Percentiles rank a stretch among this genome's conserved stretches.
Conservation (phyloP, 495 filamentous ascomycete species). For the Bryoglossum gracile region DNA sequence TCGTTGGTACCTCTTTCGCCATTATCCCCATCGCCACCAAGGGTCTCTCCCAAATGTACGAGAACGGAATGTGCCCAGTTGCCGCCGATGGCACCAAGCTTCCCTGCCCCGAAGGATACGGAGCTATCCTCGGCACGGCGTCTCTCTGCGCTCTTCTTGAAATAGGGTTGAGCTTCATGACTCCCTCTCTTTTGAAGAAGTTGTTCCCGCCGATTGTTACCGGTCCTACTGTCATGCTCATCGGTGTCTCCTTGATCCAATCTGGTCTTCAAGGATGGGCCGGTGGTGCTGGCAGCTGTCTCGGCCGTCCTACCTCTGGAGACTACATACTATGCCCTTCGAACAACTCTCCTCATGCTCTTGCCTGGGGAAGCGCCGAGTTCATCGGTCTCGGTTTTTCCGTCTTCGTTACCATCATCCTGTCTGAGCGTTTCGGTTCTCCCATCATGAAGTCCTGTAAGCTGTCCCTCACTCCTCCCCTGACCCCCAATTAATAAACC, state of each 20-base stretch:
- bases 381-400: slow-evolving; percentile 87
- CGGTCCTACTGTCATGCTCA: slow-evolving; percentile 73
- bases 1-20: slow-evolving; percentile 84
- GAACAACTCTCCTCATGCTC: slow-evolving; percentile 64
- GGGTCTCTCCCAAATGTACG: slow-evolving; percentile 77
- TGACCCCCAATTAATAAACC: slow-evolving; percentile 51
- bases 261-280: slow-evolving; percentile 80
- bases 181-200: slow-evolving; percentile 58
- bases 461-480: neutral
- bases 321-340: slow-evolving; percentile 61
- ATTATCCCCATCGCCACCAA: slow-evolving; percentile 80
- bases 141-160: slow-evolving; percentile 64
- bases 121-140: slow-evolving; percentile 72
- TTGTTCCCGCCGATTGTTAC: slow-evolving; percentile 89
- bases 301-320: slow-evolving; percentile 44
- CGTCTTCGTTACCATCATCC: slow-evolving; percentile 82
- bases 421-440: slow-evolving; percentile 77
- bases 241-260: slow-evolving; percentile 67
- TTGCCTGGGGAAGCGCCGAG: slow-evolving; percentile 82
- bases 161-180: slow-evolving; percentile 67
- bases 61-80: slow-evolving; percentile 45
- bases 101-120: slow-evolving; percentile 80
- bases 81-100: slow-evolving; percentile 56
- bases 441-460: slow-evolving; percentile 50
- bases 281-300: slow-evolving; percentile 63